These are phyloP conservation scores for Mycena belliarum DNA, from an alignment of 768 basidiomycete species.

Conservation along the genomic window DNA sequence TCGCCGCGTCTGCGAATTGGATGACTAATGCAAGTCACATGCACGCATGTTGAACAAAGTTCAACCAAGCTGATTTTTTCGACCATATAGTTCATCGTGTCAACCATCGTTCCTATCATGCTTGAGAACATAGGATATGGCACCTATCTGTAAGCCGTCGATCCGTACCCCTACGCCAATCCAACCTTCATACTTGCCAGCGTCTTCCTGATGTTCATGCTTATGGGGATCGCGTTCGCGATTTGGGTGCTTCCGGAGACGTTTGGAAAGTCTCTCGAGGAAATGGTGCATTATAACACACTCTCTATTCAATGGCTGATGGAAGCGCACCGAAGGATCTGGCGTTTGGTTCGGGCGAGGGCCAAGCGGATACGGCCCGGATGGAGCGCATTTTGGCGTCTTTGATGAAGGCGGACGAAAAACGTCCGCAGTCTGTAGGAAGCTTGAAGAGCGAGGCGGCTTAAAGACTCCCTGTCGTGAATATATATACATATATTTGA, in stretches of 20 bases:
- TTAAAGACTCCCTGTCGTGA: too few relatives aligned
- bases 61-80: neutral
- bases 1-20: slow-evolving; percentile 44
- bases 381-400: slow-evolving; percentile 23
- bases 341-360: slow-evolving; percentile 24
- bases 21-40: slow-evolving; percentile 31
- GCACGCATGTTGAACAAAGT: neutral
- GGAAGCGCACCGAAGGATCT: slow-evolving; percentile 12
- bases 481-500: too few relatives aligned
- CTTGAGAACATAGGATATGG: slow-evolving; percentile 33
- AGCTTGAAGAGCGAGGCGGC: slow-evolving; percentile 5
- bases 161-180: neutral
- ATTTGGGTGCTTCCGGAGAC: slow-evolving; percentile 32
- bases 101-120: slow-evolving; percentile 35
- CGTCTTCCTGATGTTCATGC: slow-evolving; percentile 29
- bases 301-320: neutral
- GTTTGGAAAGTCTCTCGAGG: slow-evolving; percentile 31
- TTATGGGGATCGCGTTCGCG: slow-evolving; percentile 28
- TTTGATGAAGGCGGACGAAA: slow-evolving; percentile 8
- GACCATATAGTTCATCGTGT: slow-evolving; percentile 20
- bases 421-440: neutral
- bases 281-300: slow-evolving; percentile 26
- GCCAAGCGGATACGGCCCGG: slow-evolving; percentile 22
- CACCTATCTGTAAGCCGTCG: slow-evolving; percentile 31
- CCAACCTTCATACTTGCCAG: neutral